Evolutionary conservation across 208 protist genomes (phyloP).

Genomic region (Porcisia hertigi): DNA sequence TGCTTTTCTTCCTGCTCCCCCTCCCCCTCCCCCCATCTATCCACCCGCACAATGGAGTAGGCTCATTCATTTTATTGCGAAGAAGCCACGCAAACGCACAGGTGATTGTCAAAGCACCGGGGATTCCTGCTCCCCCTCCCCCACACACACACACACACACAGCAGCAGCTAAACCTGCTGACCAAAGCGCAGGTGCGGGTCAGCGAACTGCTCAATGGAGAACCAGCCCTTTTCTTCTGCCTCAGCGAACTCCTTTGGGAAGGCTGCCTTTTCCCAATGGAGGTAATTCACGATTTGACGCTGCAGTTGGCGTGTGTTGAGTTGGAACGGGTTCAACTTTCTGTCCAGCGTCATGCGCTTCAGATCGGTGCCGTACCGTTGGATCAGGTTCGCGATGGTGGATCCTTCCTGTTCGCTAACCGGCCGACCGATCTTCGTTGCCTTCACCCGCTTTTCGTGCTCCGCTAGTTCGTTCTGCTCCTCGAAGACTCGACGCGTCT

Average conservation of each 20-base stretch:
- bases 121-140: too few species aligned
- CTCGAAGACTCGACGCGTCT: conserved; percentile 46
- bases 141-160: conserved; percentile 1
- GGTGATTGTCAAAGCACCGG: not conserved
- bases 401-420: conserved; percentile 80
- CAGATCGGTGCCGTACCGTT: conserved; percentile 70
- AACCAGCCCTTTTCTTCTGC: conserved; percentile 79
- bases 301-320: conserved; percentile 86
- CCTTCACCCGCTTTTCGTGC: conserved; percentile 28
- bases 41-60: not conserved
- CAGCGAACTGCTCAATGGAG: conserved; percentile 61
- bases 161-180: conserved; percentile 8
- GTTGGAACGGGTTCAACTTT: conserved; percentile 85
- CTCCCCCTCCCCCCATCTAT: too few species aligned
- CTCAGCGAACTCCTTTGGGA: conserved; percentile 68
- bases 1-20: too few species aligned
- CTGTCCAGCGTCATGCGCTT: conserved; percentile 83
- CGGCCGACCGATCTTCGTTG: conserved; percentile 51
- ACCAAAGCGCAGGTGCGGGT: conserved; percentile 53
- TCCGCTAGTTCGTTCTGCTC: conserved; percentile 52
- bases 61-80: not conserved
- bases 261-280: conserved; percentile 74
- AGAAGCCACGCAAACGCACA: not conserved
- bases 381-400: conserved; percentile 72
- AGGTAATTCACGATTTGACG: conserved; percentile 85